Percentiles rank a stretch among this genome's conserved stretches.
Conservation (phyloP, 371 early-diverging fungal species). For the Zopfochytrium polystomum region DNA sequence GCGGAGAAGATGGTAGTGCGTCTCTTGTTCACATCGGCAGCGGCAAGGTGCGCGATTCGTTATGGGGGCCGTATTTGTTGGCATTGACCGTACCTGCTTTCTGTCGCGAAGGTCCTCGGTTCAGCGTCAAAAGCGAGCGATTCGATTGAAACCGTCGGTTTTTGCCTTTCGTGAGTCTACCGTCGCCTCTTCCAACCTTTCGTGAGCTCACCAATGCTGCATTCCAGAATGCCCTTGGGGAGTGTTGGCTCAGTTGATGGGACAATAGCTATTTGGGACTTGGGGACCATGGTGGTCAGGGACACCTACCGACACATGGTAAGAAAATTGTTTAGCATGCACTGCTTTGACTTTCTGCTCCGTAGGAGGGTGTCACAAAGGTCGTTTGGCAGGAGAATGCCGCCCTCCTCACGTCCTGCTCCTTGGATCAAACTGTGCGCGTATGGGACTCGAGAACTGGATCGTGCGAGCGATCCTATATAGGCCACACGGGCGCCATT, state of each 20-base stretch:
- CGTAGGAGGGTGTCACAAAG: slow-evolving; percentile 84
- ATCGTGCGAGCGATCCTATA: slow-evolving; percentile 61
- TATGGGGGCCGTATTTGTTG: no score
- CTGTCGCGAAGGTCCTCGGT: slow-evolving; percentile 54
- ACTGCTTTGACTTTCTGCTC: no score
- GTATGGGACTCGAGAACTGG: slow-evolving; percentile 88
- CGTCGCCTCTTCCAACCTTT: slow-evolving; percentile 2
- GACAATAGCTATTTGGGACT: slow-evolving; percentile 82
- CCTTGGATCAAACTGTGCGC: slow-evolving; percentile 72
- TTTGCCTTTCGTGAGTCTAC: slow-evolving; percentile 42
- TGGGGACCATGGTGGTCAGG: slow-evolving; percentile 68
- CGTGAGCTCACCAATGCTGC: not conserved
- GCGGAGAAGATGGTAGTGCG: slow-evolving; percentile 74
- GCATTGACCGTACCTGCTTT: slow-evolving; percentile 41
- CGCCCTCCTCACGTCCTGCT: slow-evolving; percentile 65
- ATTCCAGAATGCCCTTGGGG: slow-evolving; percentile 60
- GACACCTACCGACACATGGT: slow-evolving; percentile 65
- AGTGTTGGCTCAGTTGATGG: slow-evolving; percentile 89
- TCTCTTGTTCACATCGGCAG: slow-evolving; percentile 69
- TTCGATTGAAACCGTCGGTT: slow-evolving; percentile 73
- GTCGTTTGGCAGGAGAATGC: slow-evolving; percentile 66
- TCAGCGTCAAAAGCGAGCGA: slow-evolving; percentile 62
- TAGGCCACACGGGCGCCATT: slow-evolving; percentile 85
- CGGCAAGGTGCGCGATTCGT: slow-evolving; percentile 67
- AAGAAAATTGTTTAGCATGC: slow-evolving; percentile 11